phyloP scores from a whole-genome alignment of 1,284 basidiomycete species.

The Trichosporon asahii region DNA sequence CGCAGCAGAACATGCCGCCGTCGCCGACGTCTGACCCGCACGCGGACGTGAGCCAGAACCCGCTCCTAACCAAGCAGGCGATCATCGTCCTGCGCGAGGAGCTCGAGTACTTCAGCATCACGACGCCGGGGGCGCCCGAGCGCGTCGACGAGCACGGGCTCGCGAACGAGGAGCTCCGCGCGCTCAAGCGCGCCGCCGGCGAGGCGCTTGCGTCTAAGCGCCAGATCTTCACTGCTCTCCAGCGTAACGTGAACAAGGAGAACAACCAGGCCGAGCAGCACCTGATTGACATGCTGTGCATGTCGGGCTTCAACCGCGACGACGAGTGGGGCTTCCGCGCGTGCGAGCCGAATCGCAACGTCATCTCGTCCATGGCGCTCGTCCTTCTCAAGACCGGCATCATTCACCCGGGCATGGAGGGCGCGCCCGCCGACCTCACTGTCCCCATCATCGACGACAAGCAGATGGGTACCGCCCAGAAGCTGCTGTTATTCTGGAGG shows the following conservation, averaged over 20 bases:
- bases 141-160: constrained; percentile 67
- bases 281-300: constrained; percentile 99
- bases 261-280: constrained; percentile 99
- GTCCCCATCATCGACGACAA: constrained; percentile 64
- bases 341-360: constrained; percentile 89
- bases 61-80: constrained; percentile 90
- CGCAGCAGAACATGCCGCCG: constrained; percentile 74
- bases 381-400: constrained; percentile 98
- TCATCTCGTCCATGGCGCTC: constrained; percentile 96
- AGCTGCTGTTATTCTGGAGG: constrained; percentile 95
- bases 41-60: constrained; percentile 64
- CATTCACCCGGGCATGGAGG: constrained; percentile 58
- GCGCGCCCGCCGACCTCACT: constrained; percentile 28
- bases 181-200: constrained; percentile 79
- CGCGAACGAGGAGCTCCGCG: constrained; percentile 69
- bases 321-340: constrained; percentile 98
- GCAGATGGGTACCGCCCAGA: constrained; percentile 97
- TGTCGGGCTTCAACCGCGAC: constrained; percentile 95
- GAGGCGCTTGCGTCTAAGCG: constrained; percentile 80
- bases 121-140: constrained; percentile 51
- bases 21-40: constrained; percentile 30
- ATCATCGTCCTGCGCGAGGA: constrained; percentile 98
- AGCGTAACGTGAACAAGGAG: constrained; percentile 98
- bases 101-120: constrained; percentile 94
- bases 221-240: constrained; percentile 94